Evolutionary conservation across 495 filamentous ascomycete genomes (phyloP).

Genomic region (Penicillium goetzii): DNA sequence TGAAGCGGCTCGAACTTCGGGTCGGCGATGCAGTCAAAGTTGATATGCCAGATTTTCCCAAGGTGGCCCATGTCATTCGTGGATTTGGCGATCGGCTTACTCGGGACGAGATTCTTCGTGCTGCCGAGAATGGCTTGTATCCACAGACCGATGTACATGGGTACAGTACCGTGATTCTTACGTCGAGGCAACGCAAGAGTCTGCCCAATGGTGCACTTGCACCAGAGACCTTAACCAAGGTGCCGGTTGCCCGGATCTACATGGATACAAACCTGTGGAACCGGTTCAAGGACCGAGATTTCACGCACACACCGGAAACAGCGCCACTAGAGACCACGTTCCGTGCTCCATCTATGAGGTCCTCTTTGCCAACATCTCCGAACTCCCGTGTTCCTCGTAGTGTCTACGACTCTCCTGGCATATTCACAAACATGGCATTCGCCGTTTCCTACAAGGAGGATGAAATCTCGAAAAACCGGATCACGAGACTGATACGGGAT

Average conservation of each 20-base stretch:
- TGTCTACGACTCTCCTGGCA: conserved; percentile 35
- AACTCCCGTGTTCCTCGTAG: conserved; percentile 46
- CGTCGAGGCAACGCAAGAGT: conserved; percentile 52
- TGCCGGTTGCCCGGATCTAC: conserved; percentile 53
- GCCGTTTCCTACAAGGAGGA: conserved; percentile 70
- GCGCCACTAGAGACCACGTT: conserved; percentile 30
- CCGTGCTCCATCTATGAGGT: conserved; percentile 47
- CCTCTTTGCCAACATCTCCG: conserved; percentile 49
- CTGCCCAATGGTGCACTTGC: conserved; percentile 40
- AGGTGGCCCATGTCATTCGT: conserved; percentile 50
- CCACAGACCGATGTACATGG: conserved; percentile 54
- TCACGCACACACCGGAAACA: conserved; percentile 32
- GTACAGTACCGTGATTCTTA: conserved; percentile 45
- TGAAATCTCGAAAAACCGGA: conserved; percentile 56
- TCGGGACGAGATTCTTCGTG: conserved; percentile 36
- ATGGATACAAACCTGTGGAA: conserved; percentile 56
- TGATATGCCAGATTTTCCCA: conserved; percentile 50
- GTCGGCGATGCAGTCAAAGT: conserved; percentile 57
- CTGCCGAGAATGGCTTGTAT: conserved; percentile 30
- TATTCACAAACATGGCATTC: conserved; percentile 81
- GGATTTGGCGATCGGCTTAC: conserved; percentile 48
- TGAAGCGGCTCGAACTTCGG: conserved; percentile 54
- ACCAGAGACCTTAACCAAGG: conserved; percentile 42
- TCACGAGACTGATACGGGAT: conserved; percentile 51
- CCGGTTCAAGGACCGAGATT: conserved; percentile 50